Conservation (phyloP, 2,329 filamentous ascomycete species). For the Microsporum ferrugineum region DNA sequence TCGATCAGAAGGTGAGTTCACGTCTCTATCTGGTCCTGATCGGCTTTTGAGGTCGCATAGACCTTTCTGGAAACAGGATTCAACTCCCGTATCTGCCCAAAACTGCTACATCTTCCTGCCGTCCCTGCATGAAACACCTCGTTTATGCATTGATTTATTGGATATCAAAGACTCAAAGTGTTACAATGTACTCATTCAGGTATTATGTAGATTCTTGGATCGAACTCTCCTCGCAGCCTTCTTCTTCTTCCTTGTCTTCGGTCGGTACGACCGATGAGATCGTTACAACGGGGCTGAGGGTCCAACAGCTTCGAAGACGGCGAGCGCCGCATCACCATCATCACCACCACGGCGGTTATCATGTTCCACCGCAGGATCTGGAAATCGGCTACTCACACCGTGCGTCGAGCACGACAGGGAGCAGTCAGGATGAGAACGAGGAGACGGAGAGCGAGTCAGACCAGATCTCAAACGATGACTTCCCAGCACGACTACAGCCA, state of each 20-base stretch:
- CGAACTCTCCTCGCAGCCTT: conserved; percentile 83
- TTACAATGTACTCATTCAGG: conserved; percentile 34
- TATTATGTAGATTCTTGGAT: conserved; percentile 78
- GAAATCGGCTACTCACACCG: conserved; percentile 33
- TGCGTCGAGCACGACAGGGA: conserved; percentile 41
- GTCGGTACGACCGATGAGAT: conserved; percentile 65
- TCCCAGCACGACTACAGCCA: conserved; percentile 23
- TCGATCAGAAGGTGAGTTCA: conserved; percentile 5
- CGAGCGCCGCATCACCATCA: conserved; percentile 39
- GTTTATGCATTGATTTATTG: conserved; percentile 1
- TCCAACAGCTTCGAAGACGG: conserved; percentile 56
- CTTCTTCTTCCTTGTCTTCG: conserved; percentile 81
- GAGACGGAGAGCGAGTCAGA: conserved; percentile 89
- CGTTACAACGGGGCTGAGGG: conserved; percentile 72
- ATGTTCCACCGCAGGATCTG: conserved; percentile 30
- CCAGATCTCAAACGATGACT: conserved; percentile 51
- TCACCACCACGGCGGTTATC: conserved; percentile 42
- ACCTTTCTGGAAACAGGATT: conserved; percentile 2
- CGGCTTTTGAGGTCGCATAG: background rate
- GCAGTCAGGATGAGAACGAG: conserved; percentile 89
- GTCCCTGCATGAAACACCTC: conserved; percentile 3
- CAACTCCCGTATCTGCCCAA: background rate
- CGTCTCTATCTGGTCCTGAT: conserved; percentile 1
- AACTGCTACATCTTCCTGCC: background rate
- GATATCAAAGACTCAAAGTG: conserved; percentile 2